Base-by-base conservation (phyloP, 257 asterid genomes). In the Echites panduratus region DNA sequence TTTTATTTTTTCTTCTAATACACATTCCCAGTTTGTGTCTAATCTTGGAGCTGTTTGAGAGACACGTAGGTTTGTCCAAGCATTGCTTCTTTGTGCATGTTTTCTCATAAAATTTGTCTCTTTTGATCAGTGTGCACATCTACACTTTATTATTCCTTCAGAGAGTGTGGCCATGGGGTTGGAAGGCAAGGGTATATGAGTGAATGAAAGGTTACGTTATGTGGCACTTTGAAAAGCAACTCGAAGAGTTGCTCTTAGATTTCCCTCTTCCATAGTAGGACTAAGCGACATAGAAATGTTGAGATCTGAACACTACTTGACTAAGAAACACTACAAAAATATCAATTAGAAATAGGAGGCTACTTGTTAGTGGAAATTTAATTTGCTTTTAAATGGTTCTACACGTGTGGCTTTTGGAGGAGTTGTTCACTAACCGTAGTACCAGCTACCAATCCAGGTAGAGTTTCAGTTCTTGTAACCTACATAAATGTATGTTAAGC, bases 1-100 rank as follows among this genome's bases (percentile, higher is more conserved):
- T 77, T 68, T 70, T 49, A 70, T 70, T 70, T 40, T 52, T 70
- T 67, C 35, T 52, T 70, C 73, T 13, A 11, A 72, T 13, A 22
- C 9, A 53, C 13, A 13, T 19, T 29, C n/a, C 17, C 17, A 43
- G 11, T 27, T 65, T 16, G 44, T 72, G 68, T 29, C 41, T 69
- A 58, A 66, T 57, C 70, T n/a, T 9, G 38, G n/a, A 47, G 52
- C 47, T 73, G 24, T 38, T 47, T 58, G 53, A 35, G 38, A 19
- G 63, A 17, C 48, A 27, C 14, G 16, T 29, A 17, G 9, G 53
- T 16, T 22, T 63, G 50, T 48, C 56, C 54, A n/a, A 35, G 27
- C 22, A 3, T 3, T 11, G 52, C 26, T 29, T 14, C 64, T 16
- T 50, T 65, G 19, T 20, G 38, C 52, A 66, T 66, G 9, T 44